A percentile compares a stretch with the other conserved stretches of the same genome.
Evolutionary conservation across 129 eudicot genomes (phyloP).

Genomic region (Artemisia argyi): DNA sequence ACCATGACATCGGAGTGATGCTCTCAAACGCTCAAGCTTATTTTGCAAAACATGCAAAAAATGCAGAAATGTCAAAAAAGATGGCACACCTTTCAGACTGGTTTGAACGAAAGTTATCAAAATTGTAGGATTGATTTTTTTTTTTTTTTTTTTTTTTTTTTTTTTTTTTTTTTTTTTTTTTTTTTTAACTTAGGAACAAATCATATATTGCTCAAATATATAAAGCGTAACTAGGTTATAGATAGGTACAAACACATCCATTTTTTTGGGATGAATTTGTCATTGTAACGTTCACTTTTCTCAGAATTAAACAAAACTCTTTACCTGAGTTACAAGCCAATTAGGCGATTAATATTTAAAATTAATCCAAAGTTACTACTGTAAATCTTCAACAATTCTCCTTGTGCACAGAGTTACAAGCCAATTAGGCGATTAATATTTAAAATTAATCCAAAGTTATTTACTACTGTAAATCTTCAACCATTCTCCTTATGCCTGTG

Average conservation of each 20-base stretch:
- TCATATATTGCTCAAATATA: conserved; percentile 1
- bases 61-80: conserved; percentile 41
- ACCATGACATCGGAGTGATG: conserved; percentile 70
- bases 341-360: not conserved
- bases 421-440: not conserved
- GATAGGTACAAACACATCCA: conserved; percentile 17
- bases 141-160: no score
- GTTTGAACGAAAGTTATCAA: conserved; percentile 34
- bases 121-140: conserved; percentile 22
- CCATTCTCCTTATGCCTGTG: not conserved
- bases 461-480: conserved; percentile 2
- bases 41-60: conserved; percentile 20
- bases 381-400: not conserved
- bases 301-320: not conserved
- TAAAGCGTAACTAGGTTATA: conserved; percentile 2
- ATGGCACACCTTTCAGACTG: conserved; percentile 43
- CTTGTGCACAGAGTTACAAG: not conserved
- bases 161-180: no score
- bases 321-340: not conserved
- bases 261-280: conserved; percentile 14
- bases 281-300: not conserved
- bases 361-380: no score
- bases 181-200: conserved; percentile 23
- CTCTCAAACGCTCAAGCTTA: conserved; percentile 45
- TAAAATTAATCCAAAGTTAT: not conserved